Conservation (phyloP, 305 asterid genomes). For the Fraxinus xanthoxyloides region DNA sequence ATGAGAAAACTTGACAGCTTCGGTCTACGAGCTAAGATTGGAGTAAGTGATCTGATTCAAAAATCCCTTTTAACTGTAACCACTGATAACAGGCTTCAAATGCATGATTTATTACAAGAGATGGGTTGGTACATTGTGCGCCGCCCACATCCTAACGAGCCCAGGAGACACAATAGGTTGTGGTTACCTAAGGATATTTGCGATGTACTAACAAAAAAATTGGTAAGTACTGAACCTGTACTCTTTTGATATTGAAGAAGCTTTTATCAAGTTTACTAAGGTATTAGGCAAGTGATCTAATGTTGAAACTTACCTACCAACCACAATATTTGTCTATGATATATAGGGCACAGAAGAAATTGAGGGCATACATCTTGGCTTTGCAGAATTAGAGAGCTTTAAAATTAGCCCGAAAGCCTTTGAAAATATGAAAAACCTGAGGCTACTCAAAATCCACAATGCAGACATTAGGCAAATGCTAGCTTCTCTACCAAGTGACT, state of each 20-base stretch:
- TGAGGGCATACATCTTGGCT: constrained; percentile 8
- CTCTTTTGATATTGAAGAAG: background rate
- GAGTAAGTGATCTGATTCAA: constrained; percentile 13
- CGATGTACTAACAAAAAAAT: background rate
- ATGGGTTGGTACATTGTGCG: constrained; percentile 19
- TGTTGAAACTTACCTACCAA: background rate
- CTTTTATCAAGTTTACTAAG: background rate
- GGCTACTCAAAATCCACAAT: constrained; percentile 20
- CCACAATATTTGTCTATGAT: background rate
- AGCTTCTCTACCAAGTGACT: constrained; percentile 10
- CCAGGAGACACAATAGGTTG: constrained; percentile 6
- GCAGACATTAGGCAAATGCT: constrained; percentile 3
- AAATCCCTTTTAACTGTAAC: constrained; percentile 14
- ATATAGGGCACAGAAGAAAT: constrained; percentile 13
- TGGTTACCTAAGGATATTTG: background rate
- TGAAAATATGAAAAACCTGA: constrained; percentile 15
- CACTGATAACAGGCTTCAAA: constrained; percentile 10
- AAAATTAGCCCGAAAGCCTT: constrained; percentile 14
- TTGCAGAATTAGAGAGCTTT: constrained; percentile 3
- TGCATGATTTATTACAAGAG: constrained; percentile 23
- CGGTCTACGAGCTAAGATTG: constrained; percentile 14
- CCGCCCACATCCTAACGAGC: background rate
- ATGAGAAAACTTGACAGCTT: background rate
- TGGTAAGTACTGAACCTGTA: background rate
- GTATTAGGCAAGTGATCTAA: background rate